Evolutionary conservation across 495 filamentous ascomycete genomes (phyloP).

Genomic region (Hypoxylon crocopeplum): DNA sequence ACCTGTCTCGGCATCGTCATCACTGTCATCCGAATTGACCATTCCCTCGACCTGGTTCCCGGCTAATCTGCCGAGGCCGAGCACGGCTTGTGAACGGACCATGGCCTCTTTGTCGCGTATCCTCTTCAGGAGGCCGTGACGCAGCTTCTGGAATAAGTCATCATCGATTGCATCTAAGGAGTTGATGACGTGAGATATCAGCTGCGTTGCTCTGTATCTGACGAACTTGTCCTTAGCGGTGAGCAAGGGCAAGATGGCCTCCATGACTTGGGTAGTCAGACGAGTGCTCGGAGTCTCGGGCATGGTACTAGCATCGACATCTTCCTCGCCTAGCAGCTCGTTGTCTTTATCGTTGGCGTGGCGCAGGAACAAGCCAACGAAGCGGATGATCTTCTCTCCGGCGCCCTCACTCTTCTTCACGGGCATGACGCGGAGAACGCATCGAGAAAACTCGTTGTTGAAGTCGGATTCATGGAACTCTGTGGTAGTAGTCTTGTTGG

Average conservation of each 20-base stretch:
- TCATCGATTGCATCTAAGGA: conserved; percentile 89
- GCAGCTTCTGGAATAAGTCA: conserved; percentile 81
- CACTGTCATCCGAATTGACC: conserved; percentile 69
- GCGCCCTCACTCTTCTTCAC: conserved; percentile 93
- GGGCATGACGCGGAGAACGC: conserved; percentile 77
- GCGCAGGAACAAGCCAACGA: conserved; percentile 83
- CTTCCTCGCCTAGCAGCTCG: conserved; percentile 55
- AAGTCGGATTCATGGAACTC: conserved; percentile 84
- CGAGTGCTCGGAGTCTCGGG: conserved; percentile 83
- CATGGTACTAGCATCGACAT: conserved; percentile 65
- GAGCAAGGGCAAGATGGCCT: conserved; percentile 71
- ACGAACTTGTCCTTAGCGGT: conserved; percentile 89
- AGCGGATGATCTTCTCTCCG: conserved; percentile 83
- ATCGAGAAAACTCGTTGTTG: conserved; percentile 81
- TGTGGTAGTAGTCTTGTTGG: conserved; percentile 56
- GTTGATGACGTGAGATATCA: conserved; percentile 86
- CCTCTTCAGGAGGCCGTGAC: conserved; percentile 77
- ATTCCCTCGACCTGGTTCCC: conserved; percentile 80
- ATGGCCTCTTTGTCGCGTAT: conserved; percentile 92
- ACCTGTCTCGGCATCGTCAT: conserved; percentile 62
- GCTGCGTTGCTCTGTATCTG: conserved; percentile 87
- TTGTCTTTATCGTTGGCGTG: conserved; percentile 84
- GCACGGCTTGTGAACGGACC: conserved; percentile 91
- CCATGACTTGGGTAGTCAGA: conserved; percentile 73
- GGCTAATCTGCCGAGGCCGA: conserved; percentile 83